Evolutionary conservation across 139 green algal genomes (phyloP).

Genomic region (Chlamydomonas eustigma): DNA sequence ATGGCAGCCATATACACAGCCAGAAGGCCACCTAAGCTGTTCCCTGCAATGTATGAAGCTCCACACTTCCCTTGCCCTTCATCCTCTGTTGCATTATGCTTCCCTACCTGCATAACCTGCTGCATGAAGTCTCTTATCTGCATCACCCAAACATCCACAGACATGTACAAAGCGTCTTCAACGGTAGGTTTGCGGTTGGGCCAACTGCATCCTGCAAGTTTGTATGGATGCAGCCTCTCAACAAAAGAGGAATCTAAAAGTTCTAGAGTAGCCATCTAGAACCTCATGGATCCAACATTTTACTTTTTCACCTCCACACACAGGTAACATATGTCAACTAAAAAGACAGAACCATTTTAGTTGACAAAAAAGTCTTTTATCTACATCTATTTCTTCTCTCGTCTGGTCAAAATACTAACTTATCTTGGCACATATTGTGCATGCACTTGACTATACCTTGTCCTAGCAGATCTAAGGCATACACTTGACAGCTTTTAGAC

Average conservation of each 20-base stretch:
- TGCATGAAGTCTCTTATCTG: conserved; percentile 42
- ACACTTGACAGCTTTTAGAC: conserved; percentile 27
- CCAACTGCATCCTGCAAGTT: conserved; percentile 5
- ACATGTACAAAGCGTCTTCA: conserved; percentile 22
- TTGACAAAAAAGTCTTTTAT: too few relatives aligned
- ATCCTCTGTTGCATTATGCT: not conserved
- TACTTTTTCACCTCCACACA: too few relatives aligned
- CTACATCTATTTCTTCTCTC: too few relatives aligned
- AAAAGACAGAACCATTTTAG: too few relatives aligned
- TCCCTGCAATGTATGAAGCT: conserved; percentile 33
- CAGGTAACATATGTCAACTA: too few relatives aligned
- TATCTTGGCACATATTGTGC: too few relatives aligned
- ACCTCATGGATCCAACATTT: too few relatives aligned
- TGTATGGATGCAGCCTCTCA: too few relatives aligned
- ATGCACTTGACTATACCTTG: conserved; percentile 37
- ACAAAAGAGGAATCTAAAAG: too few relatives aligned
- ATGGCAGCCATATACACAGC: conserved; percentile 31
- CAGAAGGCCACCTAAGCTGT: conserved; percentile 42
- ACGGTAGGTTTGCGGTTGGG: not conserved
- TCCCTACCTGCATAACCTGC: conserved; percentile 33
- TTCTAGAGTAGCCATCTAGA: too few relatives aligned
- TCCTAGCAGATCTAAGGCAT: conserved; percentile 49
- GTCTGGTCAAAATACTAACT: too few relatives aligned
- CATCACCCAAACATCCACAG: conserved; percentile 44
- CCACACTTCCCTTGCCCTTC: not conserved